Percentiles rank a stretch among this genome's conserved stretches.
phyloP scores from a whole-genome alignment of 371 early-diverging fungal species.

The Saksenaea vasiformis region DNA sequence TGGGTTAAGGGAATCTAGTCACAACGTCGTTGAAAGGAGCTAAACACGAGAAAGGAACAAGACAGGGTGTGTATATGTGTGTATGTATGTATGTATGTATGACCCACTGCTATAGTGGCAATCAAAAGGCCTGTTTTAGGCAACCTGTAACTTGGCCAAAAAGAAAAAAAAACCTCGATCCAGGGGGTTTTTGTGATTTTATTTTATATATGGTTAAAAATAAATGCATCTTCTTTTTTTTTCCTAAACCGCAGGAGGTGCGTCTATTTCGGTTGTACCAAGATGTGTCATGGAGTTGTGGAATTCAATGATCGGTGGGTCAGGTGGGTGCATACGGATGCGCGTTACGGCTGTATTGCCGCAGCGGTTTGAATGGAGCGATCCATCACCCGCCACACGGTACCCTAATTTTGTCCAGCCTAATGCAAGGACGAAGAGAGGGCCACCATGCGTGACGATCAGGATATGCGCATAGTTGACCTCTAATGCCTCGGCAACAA shows the following conservation, averaged over 20 bases:
- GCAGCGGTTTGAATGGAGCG: slow-evolving; percentile 13
- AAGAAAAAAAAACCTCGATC: neutral
- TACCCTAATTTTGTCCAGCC: slow-evolving; percentile 26
- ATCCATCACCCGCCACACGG: no score
- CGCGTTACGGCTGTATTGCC: slow-evolving; percentile 45
- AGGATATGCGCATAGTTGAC: slow-evolving; percentile 22
- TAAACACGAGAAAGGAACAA: neutral
- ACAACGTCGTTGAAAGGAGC: neutral
- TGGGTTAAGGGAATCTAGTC: no score
- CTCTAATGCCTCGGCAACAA: slow-evolving; percentile 23
- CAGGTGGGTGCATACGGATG: slow-evolving; percentile 8
- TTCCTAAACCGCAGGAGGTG: slow-evolving; percentile 3
- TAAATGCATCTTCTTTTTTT: neutral
- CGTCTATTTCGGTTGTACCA: neutral
- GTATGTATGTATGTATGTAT: neutral
- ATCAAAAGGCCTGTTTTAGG: neutral
- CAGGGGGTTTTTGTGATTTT: neutral
- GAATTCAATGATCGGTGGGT: slow-evolving; percentile 12
- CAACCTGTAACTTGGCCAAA: neutral
- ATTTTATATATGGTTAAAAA: neutral
- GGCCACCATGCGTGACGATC: slow-evolving; percentile 48
- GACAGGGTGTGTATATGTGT: neutral
- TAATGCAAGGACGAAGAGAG: slow-evolving; percentile 18
- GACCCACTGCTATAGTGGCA: no score
- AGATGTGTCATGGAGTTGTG: slow-evolving; percentile 32